Conservation (phyloP, 768 basidiomycete species). For the Leccinum obscurum region DNA sequence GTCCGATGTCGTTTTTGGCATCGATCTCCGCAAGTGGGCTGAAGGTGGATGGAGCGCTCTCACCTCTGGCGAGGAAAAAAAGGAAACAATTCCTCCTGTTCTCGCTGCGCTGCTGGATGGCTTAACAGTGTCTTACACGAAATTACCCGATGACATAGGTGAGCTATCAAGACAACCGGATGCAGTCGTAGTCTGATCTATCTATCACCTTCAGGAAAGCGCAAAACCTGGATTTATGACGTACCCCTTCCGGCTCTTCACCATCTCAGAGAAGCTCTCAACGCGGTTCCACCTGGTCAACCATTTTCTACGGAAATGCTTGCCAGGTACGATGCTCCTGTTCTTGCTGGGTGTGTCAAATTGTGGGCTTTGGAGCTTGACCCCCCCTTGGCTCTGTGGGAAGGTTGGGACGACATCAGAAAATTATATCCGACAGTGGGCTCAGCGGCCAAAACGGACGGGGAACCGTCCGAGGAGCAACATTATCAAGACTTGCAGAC, state of each 20-base stretch:
- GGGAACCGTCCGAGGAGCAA: conserved; percentile 53
- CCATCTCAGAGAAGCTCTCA: conserved; percentile 81
- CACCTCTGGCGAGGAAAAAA: conserved; percentile 56
- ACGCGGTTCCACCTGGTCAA: conserved; percentile 57
- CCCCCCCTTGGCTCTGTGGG: conserved; percentile 81
- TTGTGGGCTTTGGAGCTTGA: conserved; percentile 91
- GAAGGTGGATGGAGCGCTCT: conserved; percentile 73
- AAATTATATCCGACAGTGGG: conserved; percentile 83
- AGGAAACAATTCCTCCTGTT: conserved; percentile 71
- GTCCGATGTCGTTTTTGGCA: conserved; percentile 86
- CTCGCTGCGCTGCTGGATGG: conserved; percentile 64
- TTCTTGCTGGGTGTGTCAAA: conserved; percentile 83
- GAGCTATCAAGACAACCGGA: conserved; percentile 22
- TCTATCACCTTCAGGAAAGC: conserved; percentile 57
- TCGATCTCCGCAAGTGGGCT: conserved; percentile 89
- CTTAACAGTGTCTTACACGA: conserved; percentile 61
- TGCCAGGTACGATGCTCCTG: conserved; percentile 78
- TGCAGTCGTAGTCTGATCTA: neutral
- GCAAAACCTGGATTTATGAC: conserved; percentile 95
- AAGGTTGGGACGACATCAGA: conserved; percentile 90
- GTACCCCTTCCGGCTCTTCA: conserved; percentile 83
- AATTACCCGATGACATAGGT: conserved; percentile 65
- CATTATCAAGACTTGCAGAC: conserved; percentile 60
- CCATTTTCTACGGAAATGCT: conserved; percentile 56
- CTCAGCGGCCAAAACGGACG: conserved; percentile 51